Percentiles rank a stretch among this genome's conserved stretches.
Evolutionary conservation across 2,329 filamentous ascomycete species (phyloP).

Genomic region (Graphiopsis chlorocephala): DNA sequence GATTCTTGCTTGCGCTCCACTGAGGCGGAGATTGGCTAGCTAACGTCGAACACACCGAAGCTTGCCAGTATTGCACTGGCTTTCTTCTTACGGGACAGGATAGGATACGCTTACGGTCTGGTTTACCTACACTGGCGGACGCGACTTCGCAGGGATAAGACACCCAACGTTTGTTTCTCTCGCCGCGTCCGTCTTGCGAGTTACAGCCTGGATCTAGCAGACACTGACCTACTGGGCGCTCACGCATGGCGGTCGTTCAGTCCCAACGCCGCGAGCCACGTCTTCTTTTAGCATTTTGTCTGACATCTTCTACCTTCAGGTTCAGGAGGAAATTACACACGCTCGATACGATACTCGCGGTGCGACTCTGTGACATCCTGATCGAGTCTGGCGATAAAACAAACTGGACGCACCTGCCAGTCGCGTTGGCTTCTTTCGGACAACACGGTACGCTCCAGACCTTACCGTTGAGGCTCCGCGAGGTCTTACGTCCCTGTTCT

Average conservation of each 20-base stretch:
- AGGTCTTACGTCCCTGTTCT: neutral
- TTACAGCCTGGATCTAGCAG: neutral
- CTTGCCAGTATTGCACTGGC: neutral
- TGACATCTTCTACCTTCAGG: neutral
- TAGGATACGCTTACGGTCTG: neutral
- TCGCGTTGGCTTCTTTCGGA: neutral
- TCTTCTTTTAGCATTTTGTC: neutral
- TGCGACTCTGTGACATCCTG: neutral
- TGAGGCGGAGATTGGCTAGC: neutral
- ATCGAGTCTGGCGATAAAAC: conserved; percentile 2
- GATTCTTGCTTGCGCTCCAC: neutral
- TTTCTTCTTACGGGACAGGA: neutral
- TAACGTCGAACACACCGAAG: neutral
- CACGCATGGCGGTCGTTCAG: neutral
- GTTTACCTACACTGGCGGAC: neutral
- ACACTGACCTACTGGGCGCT: neutral
- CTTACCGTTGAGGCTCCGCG: neutral
- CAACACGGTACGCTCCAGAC: neutral
- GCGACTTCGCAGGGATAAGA: neutral
- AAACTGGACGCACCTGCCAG: neutral
- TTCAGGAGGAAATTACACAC: conserved; percentile 10
- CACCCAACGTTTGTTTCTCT: conserved; percentile 1
- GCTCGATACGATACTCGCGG: neutral
- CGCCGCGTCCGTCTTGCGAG: too few relatives aligned
- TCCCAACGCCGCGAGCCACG: neutral